Conservation (phyloP, 345 rosid genomes). For the Brassica cretica region DNA sequence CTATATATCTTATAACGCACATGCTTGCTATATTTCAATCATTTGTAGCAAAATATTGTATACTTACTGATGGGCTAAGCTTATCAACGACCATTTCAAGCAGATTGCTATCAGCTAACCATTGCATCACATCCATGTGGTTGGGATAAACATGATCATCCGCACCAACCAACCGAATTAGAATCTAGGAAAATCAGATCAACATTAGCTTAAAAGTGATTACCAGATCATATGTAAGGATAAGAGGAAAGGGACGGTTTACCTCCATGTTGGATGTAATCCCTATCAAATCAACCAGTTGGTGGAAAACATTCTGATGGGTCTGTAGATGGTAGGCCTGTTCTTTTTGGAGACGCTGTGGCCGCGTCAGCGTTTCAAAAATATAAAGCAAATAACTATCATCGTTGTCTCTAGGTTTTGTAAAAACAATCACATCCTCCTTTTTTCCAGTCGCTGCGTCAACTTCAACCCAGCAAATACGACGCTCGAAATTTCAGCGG, state of each 20-base stretch:
- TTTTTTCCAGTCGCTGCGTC: no score
- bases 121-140: slow-evolving; percentile 92
- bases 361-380: no score
- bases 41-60: neutral
- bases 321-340: slow-evolving; percentile 49
- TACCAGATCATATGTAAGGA: slow-evolving; percentile 2
- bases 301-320: slow-evolving; percentile 79
- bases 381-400: no score
- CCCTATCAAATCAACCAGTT: slow-evolving; percentile 93
- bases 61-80: slow-evolving; percentile 80
- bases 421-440: no score
- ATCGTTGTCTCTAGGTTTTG: no score
- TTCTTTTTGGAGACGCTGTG: no score
- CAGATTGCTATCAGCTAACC: slow-evolving; percentile 90
- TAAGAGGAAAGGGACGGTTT: slow-evolving; percentile 2
- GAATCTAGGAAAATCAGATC: slow-evolving; percentile 52
- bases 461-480: no score
- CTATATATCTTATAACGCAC: neutral
- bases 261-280: slow-evolving; percentile 99
- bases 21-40: slow-evolving; percentile 13
- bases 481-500: no score
- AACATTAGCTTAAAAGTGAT: slow-evolving; percentile 13
- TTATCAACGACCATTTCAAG: slow-evolving; percentile 93
- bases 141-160: slow-evolving; percentile 97
- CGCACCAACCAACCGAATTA: slow-evolving; percentile 88